Conservation (phyloP, 441 rosid genomes). For the Erodium trifolium region DNA sequence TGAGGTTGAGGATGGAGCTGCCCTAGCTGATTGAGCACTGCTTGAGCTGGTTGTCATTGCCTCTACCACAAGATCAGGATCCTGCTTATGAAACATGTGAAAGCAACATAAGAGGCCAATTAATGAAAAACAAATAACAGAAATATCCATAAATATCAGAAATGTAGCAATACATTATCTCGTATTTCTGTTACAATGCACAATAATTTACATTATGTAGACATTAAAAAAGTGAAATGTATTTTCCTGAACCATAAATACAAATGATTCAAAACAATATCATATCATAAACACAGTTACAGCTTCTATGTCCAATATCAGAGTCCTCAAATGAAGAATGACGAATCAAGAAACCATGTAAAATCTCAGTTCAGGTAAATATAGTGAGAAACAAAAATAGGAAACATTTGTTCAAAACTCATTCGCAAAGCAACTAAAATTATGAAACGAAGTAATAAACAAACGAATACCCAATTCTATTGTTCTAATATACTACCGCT, state of each 20-base stretch:
- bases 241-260: not conserved
- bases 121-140: not conserved
- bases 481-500: not conserved
- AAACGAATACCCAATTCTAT: not conserved
- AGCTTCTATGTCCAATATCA: not conserved
- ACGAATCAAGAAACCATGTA: not conserved
- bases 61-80: conserved; percentile 77
- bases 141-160: not conserved
- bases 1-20: conserved; percentile 45
- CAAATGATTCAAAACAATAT: not conserved
- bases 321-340: not conserved
- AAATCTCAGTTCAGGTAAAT: not conserved
- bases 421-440: not conserved
- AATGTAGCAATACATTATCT: not conserved
- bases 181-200: not conserved
- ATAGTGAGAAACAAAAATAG: not conserved
- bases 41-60: conserved; percentile 50
- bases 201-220: not conserved
- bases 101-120: conserved; percentile 4
- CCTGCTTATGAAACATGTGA: conserved; percentile 35
- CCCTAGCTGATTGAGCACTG: conserved; percentile 44
- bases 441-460: not conserved
- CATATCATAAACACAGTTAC: not conserved
- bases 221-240: not conserved
- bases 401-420: too few species aligned